Percentiles rank a stretch among this genome's conserved stretches.
These are phyloP conservation scores for Calocera viscosa DNA, from an alignment of 768 basidiomycete species.

Conservation along the genomic window DNA sequence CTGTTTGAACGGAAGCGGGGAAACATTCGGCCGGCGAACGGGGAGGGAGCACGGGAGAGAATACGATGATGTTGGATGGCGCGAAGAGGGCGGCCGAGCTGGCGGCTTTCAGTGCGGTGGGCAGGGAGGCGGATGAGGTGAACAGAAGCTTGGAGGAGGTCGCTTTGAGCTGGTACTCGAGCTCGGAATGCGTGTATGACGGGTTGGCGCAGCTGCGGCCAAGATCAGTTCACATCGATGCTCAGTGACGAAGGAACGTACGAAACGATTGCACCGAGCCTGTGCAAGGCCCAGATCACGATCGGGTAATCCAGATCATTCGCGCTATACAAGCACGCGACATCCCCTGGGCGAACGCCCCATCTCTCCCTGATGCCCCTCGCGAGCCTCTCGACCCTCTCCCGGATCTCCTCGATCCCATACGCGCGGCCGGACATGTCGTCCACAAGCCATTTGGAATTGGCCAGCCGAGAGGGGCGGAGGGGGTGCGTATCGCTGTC, in stretches of 20 bases:
- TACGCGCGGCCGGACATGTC: conserved; percentile 9
- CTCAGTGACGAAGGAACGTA: conserved; percentile 2
- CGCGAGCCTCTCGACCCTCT: conserved; percentile 17
- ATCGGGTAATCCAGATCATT: conserved; percentile 18
- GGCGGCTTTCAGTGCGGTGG: conserved; percentile 15
- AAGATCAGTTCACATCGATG: not conserved
- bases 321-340: conserved; percentile 16
- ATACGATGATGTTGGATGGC: conserved; percentile 7
- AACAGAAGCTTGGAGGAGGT: conserved; percentile 16
- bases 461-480: conserved; percentile 13
- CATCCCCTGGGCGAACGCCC: conserved; percentile 15
- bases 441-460: conserved; percentile 17
- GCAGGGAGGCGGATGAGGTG: conserved; percentile 11
- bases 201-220: conserved; percentile 17
- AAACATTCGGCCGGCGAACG: not conserved
- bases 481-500: conserved; percentile 17
- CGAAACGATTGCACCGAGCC: conserved; percentile 19
- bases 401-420: conserved; percentile 15
- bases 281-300: conserved; percentile 19
- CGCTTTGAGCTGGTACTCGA: conserved; percentile 16
- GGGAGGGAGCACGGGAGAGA: conserved; percentile 26
- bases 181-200: conserved; percentile 18
- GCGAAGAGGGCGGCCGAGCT: conserved; percentile 18
- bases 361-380: conserved; percentile 15
- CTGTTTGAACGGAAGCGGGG: not conserved